Evolutionary conservation across 306 rosid genomes (phyloP).

Genomic region (Ceratonia siliqua): DNA sequence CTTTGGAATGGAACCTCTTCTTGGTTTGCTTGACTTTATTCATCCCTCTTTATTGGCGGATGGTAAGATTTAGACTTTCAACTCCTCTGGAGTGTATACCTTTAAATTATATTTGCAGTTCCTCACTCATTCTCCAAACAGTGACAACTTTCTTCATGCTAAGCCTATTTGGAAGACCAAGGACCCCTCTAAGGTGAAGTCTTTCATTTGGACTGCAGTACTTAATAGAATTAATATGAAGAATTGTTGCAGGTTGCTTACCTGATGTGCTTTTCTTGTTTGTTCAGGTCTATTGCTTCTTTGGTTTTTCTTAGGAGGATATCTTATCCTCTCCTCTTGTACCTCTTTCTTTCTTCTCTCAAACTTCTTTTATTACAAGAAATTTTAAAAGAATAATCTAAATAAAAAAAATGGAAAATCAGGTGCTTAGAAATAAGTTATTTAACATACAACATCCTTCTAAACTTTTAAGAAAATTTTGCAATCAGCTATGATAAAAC

Average conservation of each 20-base stretch:
- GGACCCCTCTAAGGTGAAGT: not conserved
- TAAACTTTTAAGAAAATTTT: not conserved
- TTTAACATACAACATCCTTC: not conserved
- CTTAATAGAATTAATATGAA: not conserved
- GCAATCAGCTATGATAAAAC: not conserved
- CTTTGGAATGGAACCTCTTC: too few relatives aligned
- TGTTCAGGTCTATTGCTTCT: too few relatives aligned
- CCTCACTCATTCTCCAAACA: not conserved
- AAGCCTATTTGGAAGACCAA: not conserved
- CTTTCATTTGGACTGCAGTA: not conserved
- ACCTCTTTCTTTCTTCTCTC: too few relatives aligned
- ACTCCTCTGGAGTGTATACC: not conserved
- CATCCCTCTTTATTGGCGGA: too few relatives aligned
- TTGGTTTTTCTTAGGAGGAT: too few relatives aligned
- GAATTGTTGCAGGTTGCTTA: not conserved
- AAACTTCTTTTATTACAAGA: too few relatives aligned
- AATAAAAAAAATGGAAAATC: not conserved
- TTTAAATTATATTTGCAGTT: slow-evolving; percentile 6
- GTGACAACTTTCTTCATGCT: too few relatives aligned
- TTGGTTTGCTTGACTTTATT: too few relatives aligned
- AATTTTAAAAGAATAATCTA: not conserved
- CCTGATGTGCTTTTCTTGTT: too few relatives aligned
- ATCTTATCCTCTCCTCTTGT: too few relatives aligned
- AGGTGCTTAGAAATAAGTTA: not conserved
- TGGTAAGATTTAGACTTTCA: too few relatives aligned